phyloP scores from a whole-genome alignment of 2,329 filamentous ascomycete genomes.

The Beauveria medogensis region DNA sequence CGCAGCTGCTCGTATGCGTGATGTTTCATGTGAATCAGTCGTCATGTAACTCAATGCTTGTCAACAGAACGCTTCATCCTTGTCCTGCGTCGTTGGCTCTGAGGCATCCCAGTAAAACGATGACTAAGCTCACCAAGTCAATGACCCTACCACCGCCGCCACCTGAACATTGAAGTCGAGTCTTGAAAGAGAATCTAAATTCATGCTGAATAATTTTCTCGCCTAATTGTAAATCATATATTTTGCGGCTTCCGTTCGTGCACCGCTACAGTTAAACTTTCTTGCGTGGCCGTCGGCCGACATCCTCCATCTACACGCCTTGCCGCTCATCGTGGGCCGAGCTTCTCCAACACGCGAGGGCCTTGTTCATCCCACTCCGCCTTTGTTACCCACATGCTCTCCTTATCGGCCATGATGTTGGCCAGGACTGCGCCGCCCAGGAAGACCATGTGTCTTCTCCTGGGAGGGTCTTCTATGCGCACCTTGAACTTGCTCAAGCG shows the following conservation, averaged over 20 bases:
- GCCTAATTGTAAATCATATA: neutral
- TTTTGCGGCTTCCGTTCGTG: neutral
- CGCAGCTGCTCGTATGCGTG: neutral
- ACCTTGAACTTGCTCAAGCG: constrained; percentile 98
- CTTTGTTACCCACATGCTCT: constrained; percentile 98
- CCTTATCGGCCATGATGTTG: constrained; percentile 98
- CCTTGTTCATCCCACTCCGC: constrained; percentile 96
- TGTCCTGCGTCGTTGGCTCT: neutral
- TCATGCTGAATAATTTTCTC: constrained; percentile 7
- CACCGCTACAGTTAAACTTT: neutral
- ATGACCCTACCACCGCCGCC: neutral
- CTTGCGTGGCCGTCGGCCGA: neutral
- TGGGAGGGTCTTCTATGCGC: constrained; percentile 92
- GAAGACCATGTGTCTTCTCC: constrained; percentile 99
- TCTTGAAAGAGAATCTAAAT: neutral
- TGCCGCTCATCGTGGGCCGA: constrained; percentile 67
- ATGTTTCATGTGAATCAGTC: neutral
- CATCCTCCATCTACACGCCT: neutral
- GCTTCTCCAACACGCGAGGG: constrained; percentile 74
- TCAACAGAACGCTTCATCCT: neutral
- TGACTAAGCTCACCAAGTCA: neutral
- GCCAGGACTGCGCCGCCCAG: constrained; percentile 91
- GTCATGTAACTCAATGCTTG: neutral
- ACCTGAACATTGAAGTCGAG: neutral
- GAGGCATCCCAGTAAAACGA: neutral